A percentile compares a stretch with the other conserved stretches of the same genome.
phyloP scores from a whole-genome alignment of 2,329 filamentous ascomycete genomes.

The Colletotrichum siamense region DNA sequence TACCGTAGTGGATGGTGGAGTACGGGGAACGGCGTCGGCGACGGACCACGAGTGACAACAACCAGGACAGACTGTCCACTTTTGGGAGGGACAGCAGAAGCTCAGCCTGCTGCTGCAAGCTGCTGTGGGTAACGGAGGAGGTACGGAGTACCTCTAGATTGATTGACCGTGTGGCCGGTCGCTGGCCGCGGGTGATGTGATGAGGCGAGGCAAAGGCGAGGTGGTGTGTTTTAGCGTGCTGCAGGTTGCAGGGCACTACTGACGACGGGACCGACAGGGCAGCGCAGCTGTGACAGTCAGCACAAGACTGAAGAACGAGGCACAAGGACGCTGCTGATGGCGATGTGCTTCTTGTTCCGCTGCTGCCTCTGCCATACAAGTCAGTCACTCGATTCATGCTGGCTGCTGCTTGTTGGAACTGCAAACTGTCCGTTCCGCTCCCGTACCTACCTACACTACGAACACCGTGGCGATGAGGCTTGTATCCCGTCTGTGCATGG shows the following conservation, averaged over 20 bases:
- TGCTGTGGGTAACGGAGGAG: not conserved
- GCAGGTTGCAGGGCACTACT: not conserved
- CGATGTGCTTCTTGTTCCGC: not conserved
- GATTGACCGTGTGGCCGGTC: not conserved
- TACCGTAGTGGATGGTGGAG: not conserved
- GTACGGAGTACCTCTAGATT: not conserved
- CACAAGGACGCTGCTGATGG: not conserved
- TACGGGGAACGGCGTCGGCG: not conserved
- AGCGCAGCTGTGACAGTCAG: not conserved
- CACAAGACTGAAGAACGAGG: not conserved
- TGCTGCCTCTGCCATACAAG: not conserved
- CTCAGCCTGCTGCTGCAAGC: not conserved
- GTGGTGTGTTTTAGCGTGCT: not conserved
- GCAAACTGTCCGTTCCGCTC: not conserved
- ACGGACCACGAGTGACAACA: not conserved
- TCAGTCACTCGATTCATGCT: not conserved
- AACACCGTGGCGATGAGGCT: not conserved
- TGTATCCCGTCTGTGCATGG: not conserved
- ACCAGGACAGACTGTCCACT: conserved; percentile 9
- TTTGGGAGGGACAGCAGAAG: not conserved
- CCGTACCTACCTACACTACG: not conserved
- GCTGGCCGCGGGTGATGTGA: not conserved
- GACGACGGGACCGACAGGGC: not conserved
- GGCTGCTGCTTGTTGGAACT: not conserved
- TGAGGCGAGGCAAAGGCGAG: not conserved